phyloP scores from a whole-genome alignment of 345 rosid genomes.

The Euclidium syriacum region DNA sequence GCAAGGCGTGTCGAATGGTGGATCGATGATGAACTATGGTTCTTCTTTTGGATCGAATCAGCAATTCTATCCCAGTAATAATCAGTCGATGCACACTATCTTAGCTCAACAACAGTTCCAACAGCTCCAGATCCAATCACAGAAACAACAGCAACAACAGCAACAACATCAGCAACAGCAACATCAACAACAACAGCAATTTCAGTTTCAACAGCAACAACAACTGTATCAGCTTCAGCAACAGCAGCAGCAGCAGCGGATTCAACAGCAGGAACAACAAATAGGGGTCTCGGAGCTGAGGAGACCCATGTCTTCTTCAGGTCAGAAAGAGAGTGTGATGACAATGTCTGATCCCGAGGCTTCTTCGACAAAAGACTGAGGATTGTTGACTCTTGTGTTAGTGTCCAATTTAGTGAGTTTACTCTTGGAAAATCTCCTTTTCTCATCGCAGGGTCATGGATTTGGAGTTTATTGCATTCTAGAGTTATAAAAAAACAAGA shows the following conservation, averaged over 20 bases:
- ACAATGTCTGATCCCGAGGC: constrained; percentile 14
- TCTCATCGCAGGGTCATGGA: background rate
- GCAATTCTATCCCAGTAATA: constrained; percentile 64
- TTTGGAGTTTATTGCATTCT: constrained; percentile 10
- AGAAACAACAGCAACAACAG: constrained; percentile 58
- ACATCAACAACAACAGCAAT: constrained; percentile 57
- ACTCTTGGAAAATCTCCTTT: constrained; percentile 7
- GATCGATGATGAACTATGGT: constrained; percentile 56
- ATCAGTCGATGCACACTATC: constrained; percentile 63
- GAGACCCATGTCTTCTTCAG: constrained; percentile 38
- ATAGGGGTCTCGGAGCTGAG: constrained; percentile 41
- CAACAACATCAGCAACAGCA: constrained; percentile 40
- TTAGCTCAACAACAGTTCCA: constrained; percentile 82
- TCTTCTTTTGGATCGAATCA: constrained; percentile 64
- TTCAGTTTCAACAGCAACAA: constrained; percentile 43
- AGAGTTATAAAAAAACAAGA: constrained; percentile 7
- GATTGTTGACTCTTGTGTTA: constrained; percentile 14
- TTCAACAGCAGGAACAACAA: constrained; percentile 45
- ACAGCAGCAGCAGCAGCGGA: constrained; percentile 40
- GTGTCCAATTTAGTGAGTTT: constrained; percentile 10
- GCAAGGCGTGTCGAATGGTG: constrained; percentile 61
- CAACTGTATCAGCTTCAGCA: constrained; percentile 52
- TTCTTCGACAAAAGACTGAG: constrained; percentile 10
- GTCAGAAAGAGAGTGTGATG: constrained; percentile 47
- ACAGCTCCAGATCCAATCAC: constrained; percentile 89